Evolutionary conservation across 768 basidiomycete genomes (phyloP).

Genomic region (Tremella yokohamensis): DNA sequence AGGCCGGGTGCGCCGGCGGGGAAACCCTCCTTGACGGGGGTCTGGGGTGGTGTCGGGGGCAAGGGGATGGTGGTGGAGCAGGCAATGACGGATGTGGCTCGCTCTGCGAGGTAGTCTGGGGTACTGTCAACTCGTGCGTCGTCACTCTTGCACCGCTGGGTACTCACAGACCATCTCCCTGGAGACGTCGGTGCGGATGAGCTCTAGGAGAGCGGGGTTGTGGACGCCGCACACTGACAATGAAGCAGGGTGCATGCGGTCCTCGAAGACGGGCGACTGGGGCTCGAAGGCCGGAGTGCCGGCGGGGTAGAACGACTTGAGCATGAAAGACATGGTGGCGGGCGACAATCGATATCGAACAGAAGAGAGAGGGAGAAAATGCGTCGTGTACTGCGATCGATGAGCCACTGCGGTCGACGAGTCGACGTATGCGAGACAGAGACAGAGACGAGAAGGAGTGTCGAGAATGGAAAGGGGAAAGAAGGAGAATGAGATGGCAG

Average conservation of each 20-base stretch:
- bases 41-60: slow-evolving; percentile 67
- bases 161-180: slow-evolving; percentile 71
- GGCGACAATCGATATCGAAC: no score
- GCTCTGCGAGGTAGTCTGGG: slow-evolving; percentile 67
- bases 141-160: background rate
- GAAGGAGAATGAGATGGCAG: no score
- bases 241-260: slow-evolving; percentile 48
- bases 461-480: no score
- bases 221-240: slow-evolving; percentile 56
- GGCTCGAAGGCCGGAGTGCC: slow-evolving; percentile 43
- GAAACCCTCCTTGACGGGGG: slow-evolving; percentile 57
- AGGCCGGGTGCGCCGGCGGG: slow-evolving; percentile 48
- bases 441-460: no score
- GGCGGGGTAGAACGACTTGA: slow-evolving; percentile 34
- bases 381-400: no score
- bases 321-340: slow-evolving; percentile 10
- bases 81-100: slow-evolving; percentile 70
- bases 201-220: slow-evolving; percentile 72
- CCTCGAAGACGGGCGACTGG: slow-evolving; percentile 44
- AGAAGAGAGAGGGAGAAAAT: no score
- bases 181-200: slow-evolving; percentile 73
- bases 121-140: background rate
- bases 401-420: no score
- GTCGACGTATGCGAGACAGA: no score
- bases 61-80: slow-evolving; percentile 49